A percentile compares a stretch with the other conserved stretches of the same genome.
Conservation (phyloP, 805 yeast species). For the Zygosaccharomyces rouxii region DNA sequence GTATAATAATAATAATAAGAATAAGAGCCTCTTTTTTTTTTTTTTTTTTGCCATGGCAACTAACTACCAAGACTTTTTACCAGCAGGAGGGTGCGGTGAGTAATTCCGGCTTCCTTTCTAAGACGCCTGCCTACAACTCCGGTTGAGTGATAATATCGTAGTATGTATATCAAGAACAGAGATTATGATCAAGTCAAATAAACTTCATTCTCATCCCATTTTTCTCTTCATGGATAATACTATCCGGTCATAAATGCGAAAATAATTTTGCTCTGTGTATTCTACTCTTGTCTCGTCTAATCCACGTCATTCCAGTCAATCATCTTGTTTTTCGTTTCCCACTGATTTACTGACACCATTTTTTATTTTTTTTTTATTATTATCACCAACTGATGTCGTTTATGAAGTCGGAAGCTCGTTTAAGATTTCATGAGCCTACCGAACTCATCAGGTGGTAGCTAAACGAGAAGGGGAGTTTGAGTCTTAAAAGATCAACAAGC, state of each 20-base stretch:
- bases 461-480: constrained; percentile 11
- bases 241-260: background rate
- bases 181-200: background rate
- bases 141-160: background rate
- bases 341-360: background rate
- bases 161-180: background rate
- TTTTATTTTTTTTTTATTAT: background rate
- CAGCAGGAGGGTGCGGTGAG: background rate
- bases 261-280: background rate
- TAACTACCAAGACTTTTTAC: background rate
- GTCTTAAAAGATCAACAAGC: constrained; percentile 8
- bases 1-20: constrained; percentile 3
- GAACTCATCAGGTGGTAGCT: constrained; percentile 10
- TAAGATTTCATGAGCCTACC: background rate
- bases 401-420: background rate
- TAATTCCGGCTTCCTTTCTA: background rate
- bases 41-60: background rate
- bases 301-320: background rate
- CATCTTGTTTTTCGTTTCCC: background rate
- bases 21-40: background rate
- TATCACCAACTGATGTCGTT: constrained; percentile 4
- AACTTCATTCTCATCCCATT: background rate
- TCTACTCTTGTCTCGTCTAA: background rate
- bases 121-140: background rate
- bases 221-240: background rate